Base-by-base conservation (phyloP, 1,284 basidiomycete genomes). In the Ceraceosorus guamensis region DNA sequence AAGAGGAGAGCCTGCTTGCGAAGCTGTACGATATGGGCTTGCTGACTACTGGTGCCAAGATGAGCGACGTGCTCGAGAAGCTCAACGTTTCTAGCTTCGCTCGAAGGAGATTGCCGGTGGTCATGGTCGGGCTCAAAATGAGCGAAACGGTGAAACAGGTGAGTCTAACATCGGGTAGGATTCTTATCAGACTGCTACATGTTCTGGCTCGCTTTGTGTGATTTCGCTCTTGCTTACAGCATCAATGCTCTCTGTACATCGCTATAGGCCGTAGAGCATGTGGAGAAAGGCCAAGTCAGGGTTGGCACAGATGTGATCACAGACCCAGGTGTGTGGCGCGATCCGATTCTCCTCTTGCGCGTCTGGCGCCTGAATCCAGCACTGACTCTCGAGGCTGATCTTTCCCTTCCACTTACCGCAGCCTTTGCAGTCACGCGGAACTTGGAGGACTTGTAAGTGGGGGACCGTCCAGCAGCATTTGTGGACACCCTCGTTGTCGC, bases 11-110 rank as follows among this genome's bases (percentile, higher is more conserved):
- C 68, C 81, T 98, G 49, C 83, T 99, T 52, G 85, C 87, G 65
- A 98, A 98, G 78, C 83, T 97, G 59, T 99, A 96, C 80, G 95
- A 99, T 78, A 89, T 95, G 82, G 95, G 93, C 54, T 84, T 98
- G 47, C 82, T 99, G 59, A 79, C 80, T 73, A 71, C 87, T 8
- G 75, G 77, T 87, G 65, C 69, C 16, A 76, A 76, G 61, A 71
- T 73, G 72, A 71, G 69, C 48, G 72, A 76, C 46, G 62, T 75
- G n/a, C 91, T 82, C 91, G 90, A 79, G 84, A 77, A 76, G 60
- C 67, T 99, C 59, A 92, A 91, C 33, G 95, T 98, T 50, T 86
- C 91, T 5, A 89, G 90, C 0, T 91, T 99, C 71, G 96, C 91
- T 75, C 82, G 95, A 47, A 80, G 95, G 31, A 83, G 95, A 13